Evolutionary conservation across 2,329 filamentous ascomycete species (phyloP).

Genomic region (Penicillium sp.): DNA sequence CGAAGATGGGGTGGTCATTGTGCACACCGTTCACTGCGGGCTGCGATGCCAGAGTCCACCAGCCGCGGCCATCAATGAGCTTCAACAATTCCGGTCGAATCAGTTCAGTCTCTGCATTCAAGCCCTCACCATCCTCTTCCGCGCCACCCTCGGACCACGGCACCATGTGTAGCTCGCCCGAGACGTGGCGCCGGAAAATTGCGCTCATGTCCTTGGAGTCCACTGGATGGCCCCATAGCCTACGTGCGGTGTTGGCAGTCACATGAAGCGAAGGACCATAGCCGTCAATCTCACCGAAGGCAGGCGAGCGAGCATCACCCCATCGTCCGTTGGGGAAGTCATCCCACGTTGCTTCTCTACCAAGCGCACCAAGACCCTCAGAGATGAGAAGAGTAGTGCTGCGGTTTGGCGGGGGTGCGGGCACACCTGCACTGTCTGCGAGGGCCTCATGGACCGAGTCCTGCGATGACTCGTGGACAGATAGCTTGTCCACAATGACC

Average conservation of each 20-base stretch:
- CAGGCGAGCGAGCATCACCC: slow-evolving; percentile 84
- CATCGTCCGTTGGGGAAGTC: slow-evolving; percentile 95
- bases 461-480: slow-evolving; percentile 28
- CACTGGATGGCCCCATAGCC: slow-evolving; percentile 74
- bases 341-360: slow-evolving; percentile 94
- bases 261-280: slow-evolving; percentile 95
- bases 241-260: slow-evolving; percentile 70
- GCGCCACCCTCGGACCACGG: slow-evolving; percentile 80
- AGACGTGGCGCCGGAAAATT: slow-evolving; percentile 72
- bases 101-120: slow-evolving; percentile 63
- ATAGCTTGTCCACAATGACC: slow-evolving; percentile 63
- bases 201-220: slow-evolving; percentile 62
- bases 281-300: slow-evolving; percentile 94
- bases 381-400: slow-evolving; percentile 86
- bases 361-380: slow-evolving; percentile 80
- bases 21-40: slow-evolving; percentile 80
- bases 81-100: slow-evolving; percentile 68
- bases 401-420: slow-evolving; percentile 60
- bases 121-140: slow-evolving; percentile 43
- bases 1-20: slow-evolving; percentile 69
- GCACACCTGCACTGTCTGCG: slow-evolving; percentile 69
- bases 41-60: slow-evolving; percentile 95
- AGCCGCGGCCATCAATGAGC: slow-evolving; percentile 68
- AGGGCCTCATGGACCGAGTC: slow-evolving; percentile 54
- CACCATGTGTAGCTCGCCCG: slow-evolving; percentile 68